Evolutionary conservation across 2,329 filamentous ascomycete genomes (phyloP).

Genomic region (Cephalotrichum gorgonifer): DNA sequence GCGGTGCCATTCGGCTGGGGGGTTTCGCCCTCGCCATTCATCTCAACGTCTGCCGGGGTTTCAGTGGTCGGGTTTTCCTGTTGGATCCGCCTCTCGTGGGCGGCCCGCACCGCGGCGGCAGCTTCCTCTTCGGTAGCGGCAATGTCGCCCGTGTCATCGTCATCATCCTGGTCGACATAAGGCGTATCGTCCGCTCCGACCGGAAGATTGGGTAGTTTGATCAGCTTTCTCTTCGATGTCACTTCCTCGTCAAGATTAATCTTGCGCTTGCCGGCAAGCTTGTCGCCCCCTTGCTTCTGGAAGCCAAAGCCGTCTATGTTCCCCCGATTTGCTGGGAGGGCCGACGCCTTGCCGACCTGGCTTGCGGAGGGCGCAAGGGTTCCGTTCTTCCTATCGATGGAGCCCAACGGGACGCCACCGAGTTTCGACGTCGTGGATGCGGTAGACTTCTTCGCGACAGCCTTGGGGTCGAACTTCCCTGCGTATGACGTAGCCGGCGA

Average conservation of each 20-base stretch:
- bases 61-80: constrained; percentile 40
- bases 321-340: constrained; percentile 55
- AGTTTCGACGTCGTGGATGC: constrained; percentile 51
- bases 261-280: constrained; percentile 59
- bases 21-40: constrained; percentile 16
- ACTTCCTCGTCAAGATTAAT: constrained; percentile 85
- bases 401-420: constrained; percentile 41
- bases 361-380: constrained; percentile 19
- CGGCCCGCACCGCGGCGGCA: constrained; percentile 72
- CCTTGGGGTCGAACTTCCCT: constrained; percentile 66
- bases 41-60: constrained; percentile 24
- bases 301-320: constrained; percentile 83
- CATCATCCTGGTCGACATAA: constrained; percentile 53
- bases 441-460: constrained; percentile 53
- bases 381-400: constrained; percentile 28
- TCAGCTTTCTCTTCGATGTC: constrained; percentile 74
- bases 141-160: constrained; percentile 67
- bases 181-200: constrained; percentile 52
- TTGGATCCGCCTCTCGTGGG: constrained; percentile 67
- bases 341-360: constrained; percentile 30
- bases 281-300: constrained; percentile 55
- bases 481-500: constrained; percentile 52
- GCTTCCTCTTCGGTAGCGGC: constrained; percentile 79
- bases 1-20: constrained; percentile 17
- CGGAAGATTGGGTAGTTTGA: constrained; percentile 71